Percentiles rank a stretch among this genome's conserved stretches.
These are phyloP conservation scores for Lepiota venenata DNA, from an alignment of 768 basidiomycete genomes.

Conservation along the genomic window DNA sequence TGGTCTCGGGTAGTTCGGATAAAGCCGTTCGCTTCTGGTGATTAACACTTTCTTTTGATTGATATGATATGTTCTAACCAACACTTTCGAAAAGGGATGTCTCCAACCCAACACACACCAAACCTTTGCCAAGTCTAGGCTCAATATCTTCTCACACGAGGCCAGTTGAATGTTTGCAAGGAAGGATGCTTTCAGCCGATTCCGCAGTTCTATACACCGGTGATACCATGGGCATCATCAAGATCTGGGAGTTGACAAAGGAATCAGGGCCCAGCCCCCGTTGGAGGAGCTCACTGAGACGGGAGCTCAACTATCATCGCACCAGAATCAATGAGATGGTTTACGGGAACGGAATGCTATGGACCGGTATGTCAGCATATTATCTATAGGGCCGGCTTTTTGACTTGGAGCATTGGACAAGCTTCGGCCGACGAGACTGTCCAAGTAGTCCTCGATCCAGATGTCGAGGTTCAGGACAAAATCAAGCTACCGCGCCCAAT, in stretches of 20 bases:
- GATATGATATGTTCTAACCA: neutral
- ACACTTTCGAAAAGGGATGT: slow-evolving; percentile 59
- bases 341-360: slow-evolving; percentile 69
- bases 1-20: slow-evolving; percentile 89
- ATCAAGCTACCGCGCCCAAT: slow-evolving; percentile 47
- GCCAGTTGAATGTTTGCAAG: slow-evolving; percentile 79
- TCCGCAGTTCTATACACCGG: slow-evolving; percentile 68
- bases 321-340: slow-evolving; percentile 78
- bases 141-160: slow-evolving; percentile 83
- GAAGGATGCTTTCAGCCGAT: slow-evolving; percentile 40
- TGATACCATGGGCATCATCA: slow-evolving; percentile 91
- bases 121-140: slow-evolving; percentile 50
- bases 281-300: slow-evolving; percentile 48
- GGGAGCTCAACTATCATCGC: slow-evolving; percentile 70
- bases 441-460: slow-evolving; percentile 50
- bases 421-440: slow-evolving; percentile 90
- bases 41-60: slow-evolving; percentile 18
- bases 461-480: slow-evolving; percentile 15
- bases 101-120: slow-evolving; percentile 36
- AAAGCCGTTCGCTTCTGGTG: slow-evolving; percentile 87
- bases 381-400: neutral
- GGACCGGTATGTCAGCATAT: slow-evolving; percentile 64
- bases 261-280: slow-evolving; percentile 32
- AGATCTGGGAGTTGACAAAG: slow-evolving; percentile 68
- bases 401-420: slow-evolving; percentile 23